phyloP scores from a whole-genome alignment of 2,329 filamentous ascomycete genomes.

The Ilyonectria robusta region DNA sequence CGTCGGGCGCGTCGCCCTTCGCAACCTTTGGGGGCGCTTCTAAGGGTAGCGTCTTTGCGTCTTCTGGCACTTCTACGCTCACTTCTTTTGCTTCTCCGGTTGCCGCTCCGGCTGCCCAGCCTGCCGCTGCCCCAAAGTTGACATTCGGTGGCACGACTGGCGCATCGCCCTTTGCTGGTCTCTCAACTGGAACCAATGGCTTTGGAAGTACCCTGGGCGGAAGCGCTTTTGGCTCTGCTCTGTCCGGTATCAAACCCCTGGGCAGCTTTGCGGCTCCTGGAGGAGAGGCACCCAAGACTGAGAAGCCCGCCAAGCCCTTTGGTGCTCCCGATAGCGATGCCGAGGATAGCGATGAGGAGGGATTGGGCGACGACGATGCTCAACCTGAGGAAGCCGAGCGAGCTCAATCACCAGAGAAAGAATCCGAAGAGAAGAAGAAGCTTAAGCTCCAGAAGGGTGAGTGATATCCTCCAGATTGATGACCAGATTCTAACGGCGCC shows the following conservation, averaged over 20 bases:
- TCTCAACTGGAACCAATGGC: slow-evolving; percentile 58
- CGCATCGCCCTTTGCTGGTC: slow-evolving; percentile 63
- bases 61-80: slow-evolving; percentile 54
- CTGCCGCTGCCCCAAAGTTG: slow-evolving; percentile 60
- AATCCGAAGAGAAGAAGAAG: slow-evolving; percentile 76
- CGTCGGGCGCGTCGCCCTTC: slow-evolving; percentile 76
- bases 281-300: slow-evolving; percentile 61
- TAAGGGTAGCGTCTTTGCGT: slow-evolving; percentile 66
- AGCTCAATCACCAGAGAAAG: slow-evolving; percentile 63
- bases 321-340: slow-evolving; percentile 80
- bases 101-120: slow-evolving; percentile 46
- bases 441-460: slow-evolving; percentile 78
- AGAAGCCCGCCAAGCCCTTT: slow-evolving; percentile 80
- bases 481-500: slow-evolving; percentile 45
- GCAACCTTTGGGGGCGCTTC: slow-evolving; percentile 64
- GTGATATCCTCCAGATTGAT: slow-evolving; percentile 45
- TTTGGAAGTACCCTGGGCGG: slow-evolving; percentile 65
- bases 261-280: slow-evolving; percentile 80
- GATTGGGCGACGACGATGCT: slow-evolving; percentile 58
- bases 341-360: slow-evolving; percentile 62
- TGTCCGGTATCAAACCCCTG: slow-evolving; percentile 63
- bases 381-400: slow-evolving; percentile 64
- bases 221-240: slow-evolving; percentile 54
- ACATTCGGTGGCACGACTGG: slow-evolving; percentile 61
- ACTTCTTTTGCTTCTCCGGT: slow-evolving; percentile 53